Evolutionary conservation across 169 alveolate species (phyloP), one percentile per base, ranked within the genome.

Genomic region (Eimeria zaria): DNA sequence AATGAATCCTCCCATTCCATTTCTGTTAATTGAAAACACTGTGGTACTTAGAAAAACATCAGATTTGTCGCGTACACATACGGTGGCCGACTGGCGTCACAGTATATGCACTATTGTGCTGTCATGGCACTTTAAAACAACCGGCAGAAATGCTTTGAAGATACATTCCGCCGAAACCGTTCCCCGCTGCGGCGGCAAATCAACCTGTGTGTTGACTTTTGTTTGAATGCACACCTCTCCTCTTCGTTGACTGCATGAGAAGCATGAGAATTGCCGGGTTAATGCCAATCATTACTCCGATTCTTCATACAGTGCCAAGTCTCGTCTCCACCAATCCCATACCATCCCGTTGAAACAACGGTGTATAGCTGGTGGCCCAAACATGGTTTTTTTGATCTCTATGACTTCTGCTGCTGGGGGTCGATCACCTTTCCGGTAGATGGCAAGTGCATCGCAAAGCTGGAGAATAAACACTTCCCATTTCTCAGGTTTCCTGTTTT

Each of bases 311-410:
- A 1, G 0, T 3, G 3, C 46, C 51, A 36, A 9, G n/a, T 33
- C 51, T 69, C 51, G 80, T 14, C 80, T 69, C 51, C 51, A 69
- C 51, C 46, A 69, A 18, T 33, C 51, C 80, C 80, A 69, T 36
- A 69, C 80, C 80, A 69, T 12, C 51, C 80, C 36, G 80, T 2
- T 7, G 80, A 69, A 69, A 4, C 3, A 1, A 36, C 51, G 51
- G 30, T 69, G 80, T 33, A 69, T 69, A 7, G 80, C n/a, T n/a
- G 80, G 80, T 12, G 46, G 51, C 51, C 80, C 80, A 69, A 69
- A 69, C 51, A 69, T 12, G n/a, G 20, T 33, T 36, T 33, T 76
- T 44, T 76, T 76, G 41, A 76, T 22, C 16, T 5, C 18, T 14
- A 76, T 24, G 60, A 76, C 64, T 3, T n/a, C 87, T 46, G 27